A percentile compares a stretch with the other conserved stretches of the same genome.
Conservation (phyloP, 1,284 basidiomycete species). For the Trametes versicolor region DNA sequence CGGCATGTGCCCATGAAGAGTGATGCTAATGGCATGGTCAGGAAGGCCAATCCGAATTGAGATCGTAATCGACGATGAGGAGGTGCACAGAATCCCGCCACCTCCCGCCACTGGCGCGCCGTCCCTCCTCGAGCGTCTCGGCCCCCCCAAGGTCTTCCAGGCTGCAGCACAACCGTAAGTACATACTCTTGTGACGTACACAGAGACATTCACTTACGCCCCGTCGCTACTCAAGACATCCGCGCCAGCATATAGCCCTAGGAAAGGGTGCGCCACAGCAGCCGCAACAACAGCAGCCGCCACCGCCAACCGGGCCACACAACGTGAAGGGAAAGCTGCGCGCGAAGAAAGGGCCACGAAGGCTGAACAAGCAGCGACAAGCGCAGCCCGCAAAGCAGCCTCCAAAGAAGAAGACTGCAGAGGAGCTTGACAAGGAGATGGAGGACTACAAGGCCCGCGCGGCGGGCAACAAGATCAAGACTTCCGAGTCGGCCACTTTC, state of each 20-base stretch:
- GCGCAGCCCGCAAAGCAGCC: conserved; percentile 26
- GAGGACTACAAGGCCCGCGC: conserved; percentile 66
- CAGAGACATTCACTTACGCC: background rate
- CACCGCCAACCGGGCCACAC: background rate
- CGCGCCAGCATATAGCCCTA: conserved; percentile 1
- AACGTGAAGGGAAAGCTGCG: conserved; percentile 44
- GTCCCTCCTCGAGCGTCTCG: conserved; percentile 51
- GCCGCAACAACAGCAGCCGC: background rate
- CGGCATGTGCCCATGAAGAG: background rate
- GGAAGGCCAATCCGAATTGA: conserved; percentile 77
- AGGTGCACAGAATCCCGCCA: conserved; percentile 30
- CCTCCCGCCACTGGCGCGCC: conserved; percentile 38
- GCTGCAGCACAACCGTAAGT: conserved; percentile 14
- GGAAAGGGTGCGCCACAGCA: conserved; percentile 3
- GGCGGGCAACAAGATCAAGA: conserved; percentile 14
- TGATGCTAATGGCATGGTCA: conserved; percentile 38
- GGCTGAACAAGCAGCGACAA: conserved; percentile 61
- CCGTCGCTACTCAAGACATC: background rate
- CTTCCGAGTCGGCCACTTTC: background rate
- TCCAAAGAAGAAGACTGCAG: conserved; percentile 45
- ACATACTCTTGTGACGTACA: background rate
- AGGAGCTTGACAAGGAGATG: conserved; percentile 76
- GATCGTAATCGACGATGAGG: conserved; percentile 59
- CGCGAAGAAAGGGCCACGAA: conserved; percentile 71
- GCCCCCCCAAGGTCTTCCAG: conserved; percentile 23